phyloP scores from a whole-genome alignment of 1,284 basidiomycete genomes.

The Cystobasidiaceae sp. region DNA sequence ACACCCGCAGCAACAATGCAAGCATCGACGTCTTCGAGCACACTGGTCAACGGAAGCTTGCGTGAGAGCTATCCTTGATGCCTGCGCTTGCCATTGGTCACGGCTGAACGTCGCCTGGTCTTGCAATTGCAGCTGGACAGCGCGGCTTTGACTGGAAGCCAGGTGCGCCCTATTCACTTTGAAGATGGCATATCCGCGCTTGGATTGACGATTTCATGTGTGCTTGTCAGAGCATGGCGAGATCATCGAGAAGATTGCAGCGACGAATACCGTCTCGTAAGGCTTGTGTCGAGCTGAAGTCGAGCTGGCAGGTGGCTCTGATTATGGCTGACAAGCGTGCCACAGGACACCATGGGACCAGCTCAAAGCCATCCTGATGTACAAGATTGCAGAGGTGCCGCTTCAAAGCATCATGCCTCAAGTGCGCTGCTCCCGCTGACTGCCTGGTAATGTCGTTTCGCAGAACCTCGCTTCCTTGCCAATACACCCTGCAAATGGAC shows the following conservation, averaged over 20 bases:
- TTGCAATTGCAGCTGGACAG: slow-evolving; percentile 6
- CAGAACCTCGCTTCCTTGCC: slow-evolving; percentile 14
- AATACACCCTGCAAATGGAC: not conserved
- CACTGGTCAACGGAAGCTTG: slow-evolving; percentile 18
- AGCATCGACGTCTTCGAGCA: slow-evolving; percentile 7
- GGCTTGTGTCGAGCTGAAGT: not conserved
- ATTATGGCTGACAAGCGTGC: not conserved
- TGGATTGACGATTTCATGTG: not conserved
- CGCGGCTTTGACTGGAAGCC: slow-evolving; percentile 8
- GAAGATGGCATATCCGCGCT: not conserved
- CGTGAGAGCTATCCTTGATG: not conserved
- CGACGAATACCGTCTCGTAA: slow-evolving; percentile 7
- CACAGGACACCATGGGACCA: slow-evolving; percentile 12
- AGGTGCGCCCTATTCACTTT: not conserved
- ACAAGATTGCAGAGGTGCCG: slow-evolving; percentile 17
- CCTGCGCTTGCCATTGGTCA: not conserved
- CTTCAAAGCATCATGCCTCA: not conserved
- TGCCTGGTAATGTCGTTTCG: not conserved
- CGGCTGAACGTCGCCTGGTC: not conserved
- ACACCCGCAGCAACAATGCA: not conserved
- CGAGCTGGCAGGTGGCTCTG: not conserved
- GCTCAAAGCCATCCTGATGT: slow-evolving; percentile 8
- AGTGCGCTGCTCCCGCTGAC: not conserved
- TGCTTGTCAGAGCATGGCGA: not conserved
- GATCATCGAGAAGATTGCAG: slow-evolving; percentile 3